Base-by-base conservation (phyloP, 2,329 filamentous ascomycete species). In the Hypoxylon sp. region DNA sequence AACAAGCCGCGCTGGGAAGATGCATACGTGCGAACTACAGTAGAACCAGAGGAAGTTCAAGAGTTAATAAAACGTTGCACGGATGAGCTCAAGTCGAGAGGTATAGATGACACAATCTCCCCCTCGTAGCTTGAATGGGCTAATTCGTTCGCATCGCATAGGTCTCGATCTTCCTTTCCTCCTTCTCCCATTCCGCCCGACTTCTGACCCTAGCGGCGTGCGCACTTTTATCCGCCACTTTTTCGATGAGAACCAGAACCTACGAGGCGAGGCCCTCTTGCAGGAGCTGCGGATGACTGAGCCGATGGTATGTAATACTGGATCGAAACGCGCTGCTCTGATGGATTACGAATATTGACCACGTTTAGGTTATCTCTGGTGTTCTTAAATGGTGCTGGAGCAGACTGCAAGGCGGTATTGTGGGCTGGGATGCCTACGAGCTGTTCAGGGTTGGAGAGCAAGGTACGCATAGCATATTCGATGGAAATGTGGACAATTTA, bases 341-440 rank as follows among this genome's bases (percentile, higher is more conserved):
- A 14, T 13, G 26, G 17, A 24, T n/a, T 19, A 19, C 22, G 2
- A 10, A 50, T 44, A 37, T 63, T 71, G 42, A 71, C 57, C 26
- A 17, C 11, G n/a, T 3, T 29, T 13, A 97, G 94, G 94, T 97
- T 63, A 88, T 99, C 59, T 94, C 94, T 71, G 96, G 94, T 75
- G 94, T 98, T 46, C 86, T 96, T 72, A 99, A 98, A 84, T 99
- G 96, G 96, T 98, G 95, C 81, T 99, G 96, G 96, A 94, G 93
- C 79, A 90, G 96, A 81, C 84, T 99, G 55, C 89, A 92, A 46
- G 94, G 94, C 66, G 96, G 96, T 76, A 90, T 99, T 13, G 94
- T 99, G 37, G 94, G 94, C 64, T 98, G 96, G 96, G 94, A 98
- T 76, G 94, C 94, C 46, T 99, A 99, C 78, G 94, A 98, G 79